Evolutionary conservation across 31 red algal genomes (phyloP).

Genomic region (Asparagopsis taxiformis): DNA sequence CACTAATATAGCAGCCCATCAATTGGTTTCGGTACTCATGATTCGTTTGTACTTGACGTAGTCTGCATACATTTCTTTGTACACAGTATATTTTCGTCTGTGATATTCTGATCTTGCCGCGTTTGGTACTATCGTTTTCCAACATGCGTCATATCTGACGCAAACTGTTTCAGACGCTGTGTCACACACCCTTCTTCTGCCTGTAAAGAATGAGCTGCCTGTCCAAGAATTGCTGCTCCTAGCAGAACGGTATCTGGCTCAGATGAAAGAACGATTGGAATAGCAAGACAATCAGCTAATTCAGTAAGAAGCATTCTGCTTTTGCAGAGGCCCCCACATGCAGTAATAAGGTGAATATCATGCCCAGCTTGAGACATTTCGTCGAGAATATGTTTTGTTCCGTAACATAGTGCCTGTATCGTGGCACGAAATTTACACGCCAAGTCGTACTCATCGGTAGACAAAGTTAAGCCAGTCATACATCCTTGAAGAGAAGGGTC

Average conservation of each 20-base stretch:
- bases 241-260: too few species aligned
- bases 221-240: too few species aligned
- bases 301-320: slow-evolving; percentile 58
- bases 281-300: slow-evolving; percentile 75
- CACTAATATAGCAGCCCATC: not conserved
- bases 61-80: slow-evolving; percentile 64
- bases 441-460: too few species aligned
- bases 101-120: slow-evolving; percentile 31
- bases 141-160: slow-evolving; percentile 27
- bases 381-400: slow-evolving; percentile 76
- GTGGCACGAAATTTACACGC: slow-evolving; percentile 64
- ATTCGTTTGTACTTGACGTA: slow-evolving; percentile 42
- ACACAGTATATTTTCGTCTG: slow-evolving; percentile 63
- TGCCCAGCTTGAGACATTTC: slow-evolving; percentile 34
- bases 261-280: too few species aligned
- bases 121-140: slow-evolving; percentile 46
- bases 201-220: too few species aligned
- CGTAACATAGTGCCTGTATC: slow-evolving; percentile 68
- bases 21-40: too few species aligned
- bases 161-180: too few species aligned
- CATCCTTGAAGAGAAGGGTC: too few species aligned
- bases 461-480: too few species aligned
- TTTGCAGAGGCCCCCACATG: slow-evolving; percentile 76
- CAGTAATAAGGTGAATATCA: slow-evolving; percentile 36
- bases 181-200: too few species aligned